Base-by-base conservation (phyloP, 495 filamentous ascomycete species). In the Penicillium chermesinum region DNA sequence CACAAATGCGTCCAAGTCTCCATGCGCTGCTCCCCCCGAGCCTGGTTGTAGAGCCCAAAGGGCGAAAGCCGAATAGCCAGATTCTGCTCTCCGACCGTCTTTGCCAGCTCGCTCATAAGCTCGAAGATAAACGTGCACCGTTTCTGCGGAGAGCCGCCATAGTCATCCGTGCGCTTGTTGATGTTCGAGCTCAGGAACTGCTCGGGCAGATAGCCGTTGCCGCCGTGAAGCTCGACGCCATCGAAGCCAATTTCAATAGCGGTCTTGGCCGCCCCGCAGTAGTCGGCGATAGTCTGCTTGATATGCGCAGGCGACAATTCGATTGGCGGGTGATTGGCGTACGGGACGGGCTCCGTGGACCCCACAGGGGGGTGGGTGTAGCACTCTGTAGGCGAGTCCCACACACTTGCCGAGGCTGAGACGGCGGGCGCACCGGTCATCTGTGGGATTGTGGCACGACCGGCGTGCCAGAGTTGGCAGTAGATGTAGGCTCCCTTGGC, bases 141-240 rank as follows among this genome's bases (percentile, higher is more conserved):
- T 55, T 81, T 80, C 15, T 62, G 50, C 20, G 80, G 44, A 6
- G 60, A 50, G 14, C 80, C 80, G 44, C 81, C 81, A 50, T 82
- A 84, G 27, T 72, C 49, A 59, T 84, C 81, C 0, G 72, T 78
- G 16, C 80, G 73, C 41, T 65, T 65, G 59, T 83, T 84, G 7
- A 79, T 80, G 1, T 61, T 64, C 8, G 53, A 52, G 1, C 80
- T 72, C 15, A 85, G 63, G 59, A 86, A 86, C 61, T 85, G 82
- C 16, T 79, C 70, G 8, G 85, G 70, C 35, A 85, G 77, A 60
- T 85, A 85, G n/a, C 81, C 79, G 50, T 82, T 77, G 0, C 76
- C 73, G 27, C 66, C 75, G 48, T 83, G 80, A 6, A 84, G 61
- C 61, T 84, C 43, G 18, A 83, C 72, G 6, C 80, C 80, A 54